Base-by-base conservation (phyloP, 345 rosid genomes). In the Eutrema heterophyllum region DNA sequence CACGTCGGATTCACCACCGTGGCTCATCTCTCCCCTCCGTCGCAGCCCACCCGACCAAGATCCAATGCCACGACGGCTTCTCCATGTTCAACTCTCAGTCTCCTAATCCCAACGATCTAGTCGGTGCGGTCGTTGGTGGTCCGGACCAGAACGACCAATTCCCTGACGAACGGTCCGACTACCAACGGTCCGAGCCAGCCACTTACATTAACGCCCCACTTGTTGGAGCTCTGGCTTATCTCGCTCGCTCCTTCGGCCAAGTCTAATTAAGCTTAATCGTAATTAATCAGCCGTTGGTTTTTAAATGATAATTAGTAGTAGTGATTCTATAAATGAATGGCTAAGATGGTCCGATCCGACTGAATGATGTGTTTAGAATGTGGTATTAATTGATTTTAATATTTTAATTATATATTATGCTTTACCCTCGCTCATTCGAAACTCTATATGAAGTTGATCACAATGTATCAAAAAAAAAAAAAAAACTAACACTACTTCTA, bases 191-290 rank as follows among this genome's bases (percentile, higher is more conserved):
- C 5, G 98, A 94, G 83, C 97, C 97, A 29, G 77, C 97, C 4
- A 93, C 98, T 10, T 93, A 91, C 71, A 88, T 91, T 54, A 93
- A 93, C 54, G 90, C 98, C 2, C 97, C 98, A 15, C 86, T 93
- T 52, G 95, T 89, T 6, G 98, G 98, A n/a, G 85, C 90, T 5
- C 75, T 94, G 69, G 84, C 96, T 40, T 91, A 84, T 77, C 84
- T 94, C 7, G 91, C 96, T 50, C 87, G 81, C 82, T 84, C 93
- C 10, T 90, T 77, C 12, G 88, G 90, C 59, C 89, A 92, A 75
- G 82, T 87, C 76, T 90, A 70, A 52, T 24, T 43, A 50, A 33
- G 63, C 39, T 30, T 43, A 13, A 26, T 21, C 8, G 14, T 43
- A 32, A 10, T 45, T 46, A 32, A 4, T 55, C 44, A 21, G 33